Conservation (phyloP, 305 asterid species). For the Fraxinus dipetala region DNA sequence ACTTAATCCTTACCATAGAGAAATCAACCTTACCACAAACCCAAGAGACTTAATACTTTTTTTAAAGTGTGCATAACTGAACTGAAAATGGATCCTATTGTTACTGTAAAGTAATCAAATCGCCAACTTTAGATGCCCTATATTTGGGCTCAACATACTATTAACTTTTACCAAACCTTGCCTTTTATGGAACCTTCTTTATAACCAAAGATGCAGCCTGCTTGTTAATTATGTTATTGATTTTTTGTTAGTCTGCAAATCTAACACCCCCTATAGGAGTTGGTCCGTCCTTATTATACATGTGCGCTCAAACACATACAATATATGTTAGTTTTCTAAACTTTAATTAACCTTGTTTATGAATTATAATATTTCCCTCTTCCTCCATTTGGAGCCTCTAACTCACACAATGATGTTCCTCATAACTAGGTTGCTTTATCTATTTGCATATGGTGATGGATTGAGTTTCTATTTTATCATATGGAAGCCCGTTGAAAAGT, state of each 20-base stretch:
- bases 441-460: not conserved
- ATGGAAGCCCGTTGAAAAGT: not conserved
- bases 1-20: not conserved
- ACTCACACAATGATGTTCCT: not conserved
- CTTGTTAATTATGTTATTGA: not conserved
- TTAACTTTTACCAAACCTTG: slow-evolving; percentile 7
- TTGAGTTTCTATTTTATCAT: not conserved
- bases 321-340: not conserved
- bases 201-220: not conserved
- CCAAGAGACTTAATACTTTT: not conserved
- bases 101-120: slow-evolving; percentile 8
- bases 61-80: slow-evolving; percentile 1
- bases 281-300: slow-evolving; percentile 1
- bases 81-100: not conserved
- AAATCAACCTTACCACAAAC: not conserved
- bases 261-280: not conserved
- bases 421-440: not conserved
- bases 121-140: not conserved
- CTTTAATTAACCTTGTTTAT: not conserved
- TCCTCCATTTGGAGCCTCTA: slow-evolving; percentile 1
- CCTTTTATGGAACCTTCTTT: not conserved
- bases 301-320: not conserved
- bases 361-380: not conserved
- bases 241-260: not conserved
- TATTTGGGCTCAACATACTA: not conserved